Base-by-base conservation (phyloP, 129 eudicot species). In the Centrapalus pauciflorus region DNA sequence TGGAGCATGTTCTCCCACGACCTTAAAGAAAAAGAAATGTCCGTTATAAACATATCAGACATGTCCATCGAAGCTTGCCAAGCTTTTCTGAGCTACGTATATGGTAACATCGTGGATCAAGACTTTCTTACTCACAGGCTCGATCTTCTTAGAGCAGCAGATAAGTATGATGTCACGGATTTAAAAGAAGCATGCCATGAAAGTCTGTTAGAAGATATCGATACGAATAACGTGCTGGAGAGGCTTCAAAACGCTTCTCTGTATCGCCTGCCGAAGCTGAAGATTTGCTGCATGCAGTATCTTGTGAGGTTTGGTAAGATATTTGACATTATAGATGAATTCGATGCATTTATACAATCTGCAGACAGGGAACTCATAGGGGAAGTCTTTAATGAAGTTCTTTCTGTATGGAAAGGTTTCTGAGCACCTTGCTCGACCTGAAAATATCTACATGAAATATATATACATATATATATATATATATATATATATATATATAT, bases 351-450 rank as follows among this genome's bases (percentile, higher is more conserved):
- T 84, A 59, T 94, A 55, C 76, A 74, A 33, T 80, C 80, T 46
- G 99, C 93, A 25, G 99, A 94, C 37, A 86, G 88, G 71, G 99
- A 89, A 35, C 75, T 94, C 38, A 83, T 94, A 21, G 82, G 81
- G 32, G 99, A 94, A 76, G 72, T 94, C 38, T 86, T 94, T 48
- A 79, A 78, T 61, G 95, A 89, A 81, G 81, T 94, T 76, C 97
- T 94, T 70, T 84, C 70, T 54, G 87, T 79, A 28, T 94, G 99
- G 99, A 94, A 89, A 78, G 99, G 99, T 37, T 94, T 94, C 87
- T 94, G 80, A 83, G 62, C 32, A 48, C 51, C 34, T 49, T 49
- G 46, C 49, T 50, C 69, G 30, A 60, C 62, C 54, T 61, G 63
- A 14, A 61, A 65, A 73, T 57, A 43, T 43, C 55, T 23, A 55